phyloP scores from a whole-genome alignment of 2,329 filamentous ascomycete species.

The Drechslerella coelobrocha region DNA sequence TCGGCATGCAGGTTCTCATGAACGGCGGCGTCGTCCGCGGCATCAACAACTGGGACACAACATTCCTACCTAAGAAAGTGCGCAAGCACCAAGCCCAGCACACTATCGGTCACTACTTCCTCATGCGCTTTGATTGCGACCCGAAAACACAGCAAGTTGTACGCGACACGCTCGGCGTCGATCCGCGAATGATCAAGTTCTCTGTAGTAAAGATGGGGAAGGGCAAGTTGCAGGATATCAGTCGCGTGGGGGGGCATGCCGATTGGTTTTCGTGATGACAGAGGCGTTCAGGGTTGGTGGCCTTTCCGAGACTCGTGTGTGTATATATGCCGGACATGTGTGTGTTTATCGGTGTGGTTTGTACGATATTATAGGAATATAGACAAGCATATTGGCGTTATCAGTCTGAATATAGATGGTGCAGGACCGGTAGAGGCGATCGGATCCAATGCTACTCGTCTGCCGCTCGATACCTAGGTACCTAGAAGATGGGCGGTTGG shows the following conservation, averaged over 20 bases:
- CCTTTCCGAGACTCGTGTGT: neutral
- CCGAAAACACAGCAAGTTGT: slow-evolving; percentile 76
- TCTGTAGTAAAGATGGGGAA: slow-evolving; percentile 83
- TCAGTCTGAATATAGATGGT: too few species aligned
- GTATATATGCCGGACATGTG: too few species aligned
- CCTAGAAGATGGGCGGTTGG: too few species aligned
- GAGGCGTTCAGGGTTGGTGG: neutral
- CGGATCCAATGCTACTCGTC: too few species aligned
- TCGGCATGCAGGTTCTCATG: slow-evolving; percentile 81
- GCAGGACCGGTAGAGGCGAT: too few species aligned
- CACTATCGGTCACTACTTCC: slow-evolving; percentile 91
- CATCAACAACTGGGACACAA: slow-evolving; percentile 93
- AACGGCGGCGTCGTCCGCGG: slow-evolving; percentile 89
- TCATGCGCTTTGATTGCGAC: slow-evolving; percentile 91
- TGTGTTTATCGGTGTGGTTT: too few species aligned
- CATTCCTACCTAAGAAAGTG: slow-evolving; percentile 79
- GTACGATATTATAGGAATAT: too few species aligned
- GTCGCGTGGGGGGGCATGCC: slow-evolving; percentile 65
- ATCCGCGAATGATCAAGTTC: slow-evolving; percentile 88
- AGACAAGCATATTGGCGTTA: too few species aligned
- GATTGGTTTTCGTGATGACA: slow-evolving; percentile 59
- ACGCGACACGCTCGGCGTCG: slow-evolving; percentile 76
- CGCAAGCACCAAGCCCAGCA: slow-evolving; percentile 83
- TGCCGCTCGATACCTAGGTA: too few species aligned
- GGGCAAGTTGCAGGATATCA: slow-evolving; percentile 67